These are phyloP conservation scores for Aureobasidium musti DNA, from an alignment of 2,329 filamentous ascomycete genomes.

Conservation along the genomic window DNA sequence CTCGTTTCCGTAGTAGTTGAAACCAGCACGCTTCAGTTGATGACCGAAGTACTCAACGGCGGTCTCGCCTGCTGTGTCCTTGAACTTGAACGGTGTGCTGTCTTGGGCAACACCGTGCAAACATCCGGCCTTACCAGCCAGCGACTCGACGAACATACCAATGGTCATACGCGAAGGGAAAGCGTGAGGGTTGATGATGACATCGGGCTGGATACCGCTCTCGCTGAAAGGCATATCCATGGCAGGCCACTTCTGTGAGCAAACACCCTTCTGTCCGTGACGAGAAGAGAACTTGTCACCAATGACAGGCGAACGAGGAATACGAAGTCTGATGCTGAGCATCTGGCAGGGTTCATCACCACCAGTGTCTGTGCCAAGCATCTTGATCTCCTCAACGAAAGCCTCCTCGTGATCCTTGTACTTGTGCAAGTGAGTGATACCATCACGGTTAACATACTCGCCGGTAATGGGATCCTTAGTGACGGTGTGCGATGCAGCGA, in stretches of 20 bases:
- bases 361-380: constrained; percentile 84
- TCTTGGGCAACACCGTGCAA: constrained; percentile 96
- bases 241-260: constrained; percentile 91
- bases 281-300: constrained; percentile 99
- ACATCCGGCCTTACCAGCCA: constrained; percentile 91
- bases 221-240: constrained; percentile 97
- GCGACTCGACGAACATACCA: constrained; percentile 97
- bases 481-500: constrained; percentile 89
- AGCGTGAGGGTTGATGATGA: constrained; percentile 99
- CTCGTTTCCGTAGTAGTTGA: constrained; percentile 98
- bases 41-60: constrained; percentile 94
- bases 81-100: constrained; percentile 89
- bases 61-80: constrained; percentile 76
- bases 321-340: constrained; percentile 87
- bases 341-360: constrained; percentile 82
- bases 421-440: constrained; percentile 81
- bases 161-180: constrained; percentile 99
- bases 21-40: constrained; percentile 91
- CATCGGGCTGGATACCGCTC: constrained; percentile 91
- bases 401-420: constrained; percentile 91
- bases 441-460: constrained; percentile 81
- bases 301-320: constrained; percentile 87
- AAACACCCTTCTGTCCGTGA: constrained; percentile 97
- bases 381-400: constrained; percentile 88
- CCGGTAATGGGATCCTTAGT: constrained; percentile 71